Evolutionary conservation across 306 rosid species (phyloP).

Genomic region (Sophora flavescens): DNA sequence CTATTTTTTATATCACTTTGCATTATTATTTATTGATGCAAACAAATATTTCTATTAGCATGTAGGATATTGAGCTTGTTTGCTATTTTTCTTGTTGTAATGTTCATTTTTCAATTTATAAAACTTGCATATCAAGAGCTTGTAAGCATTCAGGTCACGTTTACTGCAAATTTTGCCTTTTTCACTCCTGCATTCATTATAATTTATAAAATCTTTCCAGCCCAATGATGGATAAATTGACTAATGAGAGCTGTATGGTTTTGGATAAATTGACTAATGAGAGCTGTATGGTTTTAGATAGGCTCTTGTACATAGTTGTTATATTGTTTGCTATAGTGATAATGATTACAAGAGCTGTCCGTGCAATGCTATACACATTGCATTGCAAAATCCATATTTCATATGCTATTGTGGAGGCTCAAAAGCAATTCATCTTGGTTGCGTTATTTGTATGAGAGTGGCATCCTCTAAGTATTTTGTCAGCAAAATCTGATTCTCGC

Average conservation of each 20-base stretch:
- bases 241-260: not conserved
- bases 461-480: not conserved
- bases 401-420: not conserved
- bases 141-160: not conserved
- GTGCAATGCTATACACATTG: not conserved
- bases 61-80: not conserved
- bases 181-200: constrained; percentile 1
- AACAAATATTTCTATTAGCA: not conserved
- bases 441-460: not conserved
- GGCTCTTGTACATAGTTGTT: not conserved
- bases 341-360: not conserved
- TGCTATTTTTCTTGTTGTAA: not conserved
- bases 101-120: not conserved
- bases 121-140: not conserved
- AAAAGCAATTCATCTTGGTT: not conserved
- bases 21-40: too few relatives aligned
- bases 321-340: not conserved
- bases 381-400: not conserved
- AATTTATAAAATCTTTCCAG: not conserved
- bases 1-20: too few relatives aligned
- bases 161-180: not conserved
- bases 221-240: constrained; percentile 34
- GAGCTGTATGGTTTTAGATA: constrained; percentile 2
- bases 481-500: not conserved
- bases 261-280: not conserved